Evolutionary conservation across 306 rosid genomes (phyloP).

Genomic region (Vigna nakashimae): DNA sequence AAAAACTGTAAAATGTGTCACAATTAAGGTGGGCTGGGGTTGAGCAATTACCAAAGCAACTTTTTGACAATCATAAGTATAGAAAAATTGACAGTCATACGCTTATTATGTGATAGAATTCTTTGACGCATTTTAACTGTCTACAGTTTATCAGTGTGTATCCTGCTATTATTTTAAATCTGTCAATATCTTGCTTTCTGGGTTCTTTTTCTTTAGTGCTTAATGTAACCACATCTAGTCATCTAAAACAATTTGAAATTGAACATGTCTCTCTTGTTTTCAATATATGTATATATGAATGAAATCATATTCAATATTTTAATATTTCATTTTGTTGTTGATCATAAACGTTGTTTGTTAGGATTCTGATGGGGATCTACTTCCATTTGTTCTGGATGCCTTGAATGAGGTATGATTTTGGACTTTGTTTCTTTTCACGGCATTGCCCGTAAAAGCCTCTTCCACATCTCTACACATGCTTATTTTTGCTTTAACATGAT

Average conservation of each 20-base stretch:
- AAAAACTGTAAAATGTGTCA: too few species aligned
- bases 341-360: constrained; percentile 50
- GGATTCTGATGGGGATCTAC: constrained; percentile 96
- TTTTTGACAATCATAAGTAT: too few species aligned
- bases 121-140: too few species aligned
- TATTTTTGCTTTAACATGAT: constrained; percentile 8
- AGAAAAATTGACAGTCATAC: too few species aligned
- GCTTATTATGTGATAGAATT: too few species aligned
- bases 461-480: constrained; percentile 1
- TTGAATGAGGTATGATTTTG: constrained; percentile 79
- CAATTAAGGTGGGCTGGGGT: too few species aligned
- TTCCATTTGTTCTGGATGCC: constrained; percentile 94
- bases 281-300: constrained; percentile 33
- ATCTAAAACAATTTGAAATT: constrained; percentile 3
- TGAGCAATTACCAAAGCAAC: too few species aligned
- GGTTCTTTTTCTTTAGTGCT: constrained; percentile 26
- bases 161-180: too few species aligned
- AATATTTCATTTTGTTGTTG: constrained; percentile 28
- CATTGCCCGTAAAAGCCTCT: constrained; percentile 18
- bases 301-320: constrained; percentile 15
- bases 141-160: too few species aligned
- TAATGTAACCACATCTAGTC: constrained; percentile 21
- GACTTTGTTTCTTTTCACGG: constrained; percentile 27
- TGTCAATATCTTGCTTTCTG: background rate
- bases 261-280: constrained; percentile 1